These are phyloP conservation scores for Solanum pennellii DNA, from an alignment of 257 asterid genomes.

Conservation along the genomic window DNA sequence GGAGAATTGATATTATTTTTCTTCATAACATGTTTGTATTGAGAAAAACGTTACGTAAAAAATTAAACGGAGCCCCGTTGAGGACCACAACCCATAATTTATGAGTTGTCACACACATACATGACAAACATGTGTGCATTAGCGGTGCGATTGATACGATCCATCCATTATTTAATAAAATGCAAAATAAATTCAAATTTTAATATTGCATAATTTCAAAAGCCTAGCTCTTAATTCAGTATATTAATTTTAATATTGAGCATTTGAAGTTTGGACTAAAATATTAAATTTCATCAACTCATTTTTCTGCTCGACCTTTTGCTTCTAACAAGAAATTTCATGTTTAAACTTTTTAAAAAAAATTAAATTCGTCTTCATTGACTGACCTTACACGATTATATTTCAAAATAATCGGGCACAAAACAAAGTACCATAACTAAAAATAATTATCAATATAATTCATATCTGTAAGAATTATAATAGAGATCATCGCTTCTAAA, in stretches of 20 bases:
- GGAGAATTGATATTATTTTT: neutral
- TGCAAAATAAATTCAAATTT: accelerated
- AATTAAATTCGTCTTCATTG: too few species aligned
- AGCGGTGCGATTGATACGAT: neutral
- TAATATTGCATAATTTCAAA: too few species aligned
- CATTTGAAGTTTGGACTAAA: neutral
- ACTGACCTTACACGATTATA: neutral
- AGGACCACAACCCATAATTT: neutral
- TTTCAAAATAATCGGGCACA: neutral
- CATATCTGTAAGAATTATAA: too few species aligned
- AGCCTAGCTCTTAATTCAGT: neutral
- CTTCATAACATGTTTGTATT: neutral
- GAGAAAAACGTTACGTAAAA: neutral
- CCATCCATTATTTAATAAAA: neutral
- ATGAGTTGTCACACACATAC: neutral
- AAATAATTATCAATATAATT: too few species aligned
- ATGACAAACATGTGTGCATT: neutral
- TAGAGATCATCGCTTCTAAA: too few species aligned
- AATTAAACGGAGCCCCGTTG: neutral
- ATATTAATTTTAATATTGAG: neutral
- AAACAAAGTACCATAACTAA: neutral
- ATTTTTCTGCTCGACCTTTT: neutral
- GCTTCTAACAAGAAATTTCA: neutral
- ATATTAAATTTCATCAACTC: too few species aligned
- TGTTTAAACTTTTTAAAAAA: neutral